Base-by-base conservation (phyloP, 805 yeast species). In the Pichia paraexigua region DNA sequence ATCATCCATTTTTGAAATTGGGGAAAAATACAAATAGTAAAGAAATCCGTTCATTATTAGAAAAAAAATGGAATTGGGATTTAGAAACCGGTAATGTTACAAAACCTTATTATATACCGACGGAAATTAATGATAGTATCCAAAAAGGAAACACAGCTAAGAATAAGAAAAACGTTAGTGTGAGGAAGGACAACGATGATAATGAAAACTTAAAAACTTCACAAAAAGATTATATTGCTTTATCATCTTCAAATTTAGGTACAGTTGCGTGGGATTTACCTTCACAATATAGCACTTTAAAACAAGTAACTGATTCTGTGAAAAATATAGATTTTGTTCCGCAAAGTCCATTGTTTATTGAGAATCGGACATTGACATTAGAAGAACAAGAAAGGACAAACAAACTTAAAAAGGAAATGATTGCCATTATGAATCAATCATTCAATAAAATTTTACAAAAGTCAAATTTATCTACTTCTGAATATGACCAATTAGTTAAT, bases 1-100 rank as follows among this genome's bases (percentile, higher is more conserved):
- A 73, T 52, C 95, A 87, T 62, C 75, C 74, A 48, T 92, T 85
- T 58, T 66, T 85, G 18, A 63, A 71, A 32, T 62, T 64, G 35
- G 72, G 75, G 13, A 71, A 75, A 39, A 58, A 61, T 28, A 55
- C 58, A 10, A 65, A 66, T 35, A 70, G 64, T 51, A 56, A 67
- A 2, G 59, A 55, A 22, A 57, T 77, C n/a, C 53, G 58, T 18
- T 66, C 63, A 44, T 53, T 80, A 45, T 70, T 83, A 11, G 65
- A 70, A n/a, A 70, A 72, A 48, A 76, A 70, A 54, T 65, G 66
- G 39, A 58, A 60, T 32, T 77, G 79, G 80, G 71, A 72, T 41
- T 30, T 61, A 10, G 68, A 71, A 45, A 58, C 64, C 8, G 67
- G 68, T 1, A 64, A 59, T 48, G 56, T 58, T 5, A 55, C 49